phyloP scores from a whole-genome alignment of 2,329 filamentous ascomycete species.

The Colletotrichum sp. region DNA sequence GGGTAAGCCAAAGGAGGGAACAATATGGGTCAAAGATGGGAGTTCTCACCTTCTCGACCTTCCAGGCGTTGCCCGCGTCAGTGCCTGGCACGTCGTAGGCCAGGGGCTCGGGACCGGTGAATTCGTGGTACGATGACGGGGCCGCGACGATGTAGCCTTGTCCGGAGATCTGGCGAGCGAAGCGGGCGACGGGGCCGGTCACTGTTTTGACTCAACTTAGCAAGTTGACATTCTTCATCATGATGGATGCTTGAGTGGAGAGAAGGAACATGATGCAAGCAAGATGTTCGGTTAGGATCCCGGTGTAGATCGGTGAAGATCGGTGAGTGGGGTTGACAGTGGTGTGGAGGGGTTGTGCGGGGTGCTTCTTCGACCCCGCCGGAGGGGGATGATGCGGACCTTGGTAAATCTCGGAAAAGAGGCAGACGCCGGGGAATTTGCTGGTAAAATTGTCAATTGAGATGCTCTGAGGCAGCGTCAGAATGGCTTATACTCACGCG shows the following conservation, averaged over 20 bases:
- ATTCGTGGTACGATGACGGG: conserved; percentile 92
- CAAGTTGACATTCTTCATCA: too few relatives aligned
- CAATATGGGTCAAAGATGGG: neutral
- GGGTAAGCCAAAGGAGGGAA: neutral
- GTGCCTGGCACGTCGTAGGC: conserved; percentile 89
- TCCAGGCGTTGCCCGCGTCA: conserved; percentile 85
- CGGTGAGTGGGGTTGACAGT: neutral
- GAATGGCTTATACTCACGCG: conserved; percentile 58
- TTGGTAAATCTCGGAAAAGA: conserved; percentile 97
- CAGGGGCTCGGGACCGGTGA: conserved; percentile 82
- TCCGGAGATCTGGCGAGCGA: conserved; percentile 88
- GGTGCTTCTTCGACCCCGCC: conserved; percentile 1
- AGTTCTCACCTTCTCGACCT: conserved; percentile 71
- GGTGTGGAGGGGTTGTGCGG: conserved; percentile 4
- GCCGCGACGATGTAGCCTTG: conserved; percentile 94
- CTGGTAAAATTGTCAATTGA: conserved; percentile 33
- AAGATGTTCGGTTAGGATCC: neutral
- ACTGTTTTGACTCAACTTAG: conserved; percentile 52
- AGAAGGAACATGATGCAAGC: neutral
- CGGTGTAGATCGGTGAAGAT: neutral
- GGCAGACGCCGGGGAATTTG: conserved; percentile 81
- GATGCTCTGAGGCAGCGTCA: neutral
- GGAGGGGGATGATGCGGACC: conserved; percentile 53
- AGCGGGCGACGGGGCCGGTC: conserved; percentile 86
- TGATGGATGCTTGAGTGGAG: neutral